These are phyloP conservation scores for Botrytis byssoidea DNA, from an alignment of 2,329 filamentous ascomycete genomes.

Conservation along the genomic window DNA sequence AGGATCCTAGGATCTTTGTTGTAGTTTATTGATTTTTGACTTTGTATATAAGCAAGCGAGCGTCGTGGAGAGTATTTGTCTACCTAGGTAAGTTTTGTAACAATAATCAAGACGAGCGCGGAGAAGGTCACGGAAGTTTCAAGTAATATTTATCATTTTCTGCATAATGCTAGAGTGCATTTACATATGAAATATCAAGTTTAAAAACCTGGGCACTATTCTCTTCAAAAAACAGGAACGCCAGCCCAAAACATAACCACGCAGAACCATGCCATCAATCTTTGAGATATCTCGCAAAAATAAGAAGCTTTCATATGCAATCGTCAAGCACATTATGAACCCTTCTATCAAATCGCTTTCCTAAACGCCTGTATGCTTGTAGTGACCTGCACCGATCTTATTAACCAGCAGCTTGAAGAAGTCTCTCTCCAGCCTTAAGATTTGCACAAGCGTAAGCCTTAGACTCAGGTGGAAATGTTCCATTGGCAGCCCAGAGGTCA, in stretches of 20 bases:
- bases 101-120: too few relatives aligned
- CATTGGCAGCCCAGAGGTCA: conserved; percentile 86
- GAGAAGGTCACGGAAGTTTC: background rate
- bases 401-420: conserved; percentile 43
- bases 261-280: conserved; percentile 16
- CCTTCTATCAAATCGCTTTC: conserved; percentile 21
- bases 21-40: background rate
- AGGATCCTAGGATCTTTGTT: background rate
- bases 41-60: background rate
- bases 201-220: conserved; percentile 4
- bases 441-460: conserved; percentile 67
- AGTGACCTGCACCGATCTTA: conserved; percentile 11
- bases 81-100: background rate
- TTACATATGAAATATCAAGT: conserved; percentile 5
- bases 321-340: conserved; percentile 17
- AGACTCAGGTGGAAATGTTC: conserved; percentile 76
- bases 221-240: conserved; percentile 17
- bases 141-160: conserved; percentile 6
- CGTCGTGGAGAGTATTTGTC: background rate
- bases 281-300: conserved; percentile 5
- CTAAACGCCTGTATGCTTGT: conserved; percentile 21
- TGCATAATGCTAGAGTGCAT: conserved; percentile 2
- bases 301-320: conserved; percentile 20
- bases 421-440: conserved; percentile 56
- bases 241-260: conserved; percentile 16